These are phyloP conservation scores for Angomonas deanei DNA, from an alignment of 208 protist species.

Conservation along the genomic window DNA sequence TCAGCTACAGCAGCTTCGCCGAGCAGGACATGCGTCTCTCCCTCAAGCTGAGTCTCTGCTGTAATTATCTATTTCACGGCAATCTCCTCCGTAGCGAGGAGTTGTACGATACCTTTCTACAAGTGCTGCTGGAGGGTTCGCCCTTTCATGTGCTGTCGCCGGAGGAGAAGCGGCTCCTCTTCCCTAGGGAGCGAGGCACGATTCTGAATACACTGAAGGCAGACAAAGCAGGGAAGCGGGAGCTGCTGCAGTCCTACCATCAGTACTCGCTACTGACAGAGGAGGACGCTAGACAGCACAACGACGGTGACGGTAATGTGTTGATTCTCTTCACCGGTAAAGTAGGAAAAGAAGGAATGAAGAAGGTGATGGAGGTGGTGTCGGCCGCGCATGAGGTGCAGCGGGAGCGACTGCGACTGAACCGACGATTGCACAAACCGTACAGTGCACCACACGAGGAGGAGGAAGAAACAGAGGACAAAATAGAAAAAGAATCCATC, in stretches of 20 bases:
- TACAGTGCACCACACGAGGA: not conserved
- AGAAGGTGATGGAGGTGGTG: conserved; percentile 13
- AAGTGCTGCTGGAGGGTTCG: conserved; percentile 65
- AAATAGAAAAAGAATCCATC: too few relatives aligned
- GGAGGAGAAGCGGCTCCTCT: conserved; percentile 56
- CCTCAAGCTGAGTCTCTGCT: conserved; percentile 78
- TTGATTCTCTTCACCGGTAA: conserved; percentile 64
- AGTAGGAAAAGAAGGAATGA: conserved; percentile 19
- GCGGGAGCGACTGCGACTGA: not conserved
- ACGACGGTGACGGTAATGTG: conserved; percentile 84
- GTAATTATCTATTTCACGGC: conserved; percentile 71
- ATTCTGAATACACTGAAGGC: conserved; percentile 28
- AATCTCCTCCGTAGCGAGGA: conserved; percentile 39
- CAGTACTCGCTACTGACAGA: conserved; percentile 22
- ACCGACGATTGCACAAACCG: not conserved
- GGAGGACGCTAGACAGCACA: conserved; percentile 26
- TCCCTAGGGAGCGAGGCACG: conserved; percentile 40
- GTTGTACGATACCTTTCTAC: conserved; percentile 68
- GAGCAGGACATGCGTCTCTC: not conserved
- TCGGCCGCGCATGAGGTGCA: conserved; percentile 4
- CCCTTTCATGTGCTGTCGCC: conserved; percentile 65
- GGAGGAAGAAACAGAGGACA: not conserved
- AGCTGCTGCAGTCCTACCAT: conserved; percentile 24
- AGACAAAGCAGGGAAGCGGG: not conserved
- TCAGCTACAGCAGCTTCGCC: conserved; percentile 62